These are phyloP conservation scores for Allantophomopsis cytisporea DNA, from an alignment of 2,329 filamentous ascomycete species.

Conservation along the genomic window DNA sequence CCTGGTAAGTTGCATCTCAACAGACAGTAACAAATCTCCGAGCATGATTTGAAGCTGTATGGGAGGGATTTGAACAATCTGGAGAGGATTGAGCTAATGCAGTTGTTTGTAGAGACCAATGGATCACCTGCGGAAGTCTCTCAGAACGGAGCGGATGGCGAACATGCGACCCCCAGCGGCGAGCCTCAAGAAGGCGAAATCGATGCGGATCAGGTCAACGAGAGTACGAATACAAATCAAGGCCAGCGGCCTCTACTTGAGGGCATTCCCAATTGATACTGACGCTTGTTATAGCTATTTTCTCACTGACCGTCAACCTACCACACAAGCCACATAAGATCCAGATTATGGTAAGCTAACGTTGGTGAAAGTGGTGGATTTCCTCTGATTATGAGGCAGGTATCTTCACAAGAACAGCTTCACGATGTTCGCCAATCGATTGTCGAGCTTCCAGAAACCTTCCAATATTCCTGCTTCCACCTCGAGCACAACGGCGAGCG, in stretches of 20 bases:
- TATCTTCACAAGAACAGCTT: slow-evolving; percentile 87
- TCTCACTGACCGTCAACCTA: slow-evolving; percentile 61
- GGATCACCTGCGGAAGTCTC: slow-evolving; percentile 7
- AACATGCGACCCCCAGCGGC: slow-evolving; percentile 9
- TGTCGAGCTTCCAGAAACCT: slow-evolving; percentile 82
- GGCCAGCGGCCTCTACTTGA: background rate
- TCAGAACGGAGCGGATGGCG: slow-evolving; percentile 7
- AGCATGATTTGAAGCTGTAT: background rate
- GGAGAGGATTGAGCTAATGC: background rate
- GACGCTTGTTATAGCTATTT: slow-evolving; percentile 27
- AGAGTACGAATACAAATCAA: slow-evolving; percentile 12
- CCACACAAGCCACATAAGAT: slow-evolving; percentile 70
- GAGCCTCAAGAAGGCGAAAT: slow-evolving; percentile 11
- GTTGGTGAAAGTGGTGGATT: background rate
- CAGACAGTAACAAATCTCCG: too few species aligned
- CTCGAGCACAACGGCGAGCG: slow-evolving; percentile 79
- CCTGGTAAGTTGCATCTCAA: slow-evolving; percentile 11
- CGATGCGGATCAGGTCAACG: slow-evolving; percentile 12
- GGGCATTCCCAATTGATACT: slow-evolving; percentile 5
- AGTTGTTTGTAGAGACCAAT: slow-evolving; percentile 1
- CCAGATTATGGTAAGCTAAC: slow-evolving; percentile 62
- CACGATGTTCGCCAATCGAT: slow-evolving; percentile 96
- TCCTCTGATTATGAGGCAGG: slow-evolving; percentile 31
- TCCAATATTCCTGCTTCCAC: slow-evolving; percentile 98
- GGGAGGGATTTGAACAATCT: background rate